Percentiles rank a stretch among this genome's conserved stretches.
Evolutionary conservation across 2,329 filamentous ascomycete genomes (phyloP).

Genomic region (Tolypocladium cylindrosporum): DNA sequence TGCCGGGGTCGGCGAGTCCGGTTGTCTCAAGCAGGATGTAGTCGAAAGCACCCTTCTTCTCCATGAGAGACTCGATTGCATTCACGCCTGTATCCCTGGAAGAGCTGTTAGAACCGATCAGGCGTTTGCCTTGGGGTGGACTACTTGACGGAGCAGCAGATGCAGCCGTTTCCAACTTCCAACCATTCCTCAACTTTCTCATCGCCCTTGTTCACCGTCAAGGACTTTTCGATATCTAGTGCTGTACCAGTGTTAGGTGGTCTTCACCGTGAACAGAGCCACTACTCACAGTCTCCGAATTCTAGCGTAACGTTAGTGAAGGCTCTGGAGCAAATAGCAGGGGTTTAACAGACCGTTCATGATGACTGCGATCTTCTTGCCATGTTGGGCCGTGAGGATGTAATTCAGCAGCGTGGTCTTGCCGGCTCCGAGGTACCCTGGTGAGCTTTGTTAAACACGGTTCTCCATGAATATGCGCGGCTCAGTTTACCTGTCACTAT

Average conservation of each 20-base stretch:
- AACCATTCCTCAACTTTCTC: conserved; percentile 89
- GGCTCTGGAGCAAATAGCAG: not conserved
- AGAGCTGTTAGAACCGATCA: not conserved
- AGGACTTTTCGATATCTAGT: conserved; percentile 87
- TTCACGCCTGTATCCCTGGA: conserved; percentile 79
- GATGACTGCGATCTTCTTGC: conserved; percentile 96
- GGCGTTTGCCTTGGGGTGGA: not conserved
- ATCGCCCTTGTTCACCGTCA: conserved; percentile 79
- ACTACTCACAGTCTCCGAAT: conserved; percentile 66
- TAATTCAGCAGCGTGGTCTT: conserved; percentile 96
- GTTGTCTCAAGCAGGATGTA: conserved; percentile 97
- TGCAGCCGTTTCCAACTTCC: conserved; percentile 90
- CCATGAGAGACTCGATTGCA: conserved; percentile 93
- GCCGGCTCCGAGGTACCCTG: conserved; percentile 87
- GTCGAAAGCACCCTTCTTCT: conserved; percentile 85
- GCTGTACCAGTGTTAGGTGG: conserved; percentile 37
- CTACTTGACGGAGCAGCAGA: conserved; percentile 95
- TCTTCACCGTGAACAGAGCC: conserved; percentile 1
- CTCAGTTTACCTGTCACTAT: conserved; percentile 60
- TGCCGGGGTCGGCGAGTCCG: conserved; percentile 88
- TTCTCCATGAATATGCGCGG: not conserved
- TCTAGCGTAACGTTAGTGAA: conserved; percentile 34
- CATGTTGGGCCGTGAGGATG: conserved; percentile 87
- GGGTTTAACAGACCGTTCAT: conserved; percentile 56
- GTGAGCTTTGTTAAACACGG: not conserved